Conservation (phyloP, 352 stramenopile species). For the Globisporangium paroecandrum region DNA sequence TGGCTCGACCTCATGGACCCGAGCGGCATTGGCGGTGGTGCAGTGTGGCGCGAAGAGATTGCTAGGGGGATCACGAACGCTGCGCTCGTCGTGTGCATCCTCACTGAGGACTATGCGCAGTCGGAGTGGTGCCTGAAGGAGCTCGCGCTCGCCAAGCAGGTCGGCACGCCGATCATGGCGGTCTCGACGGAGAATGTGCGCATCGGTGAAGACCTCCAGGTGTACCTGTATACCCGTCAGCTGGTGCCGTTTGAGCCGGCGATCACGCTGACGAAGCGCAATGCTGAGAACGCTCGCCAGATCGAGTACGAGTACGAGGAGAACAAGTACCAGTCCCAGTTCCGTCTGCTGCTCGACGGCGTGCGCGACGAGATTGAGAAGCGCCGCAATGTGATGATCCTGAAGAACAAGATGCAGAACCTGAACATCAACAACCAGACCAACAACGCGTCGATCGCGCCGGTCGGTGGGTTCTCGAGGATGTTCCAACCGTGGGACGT, state of each 20-base stretch:
- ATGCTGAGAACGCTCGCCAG: conserved; percentile 50
- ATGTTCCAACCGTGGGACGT: conserved; percentile 65
- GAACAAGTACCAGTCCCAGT: conserved; percentile 62
- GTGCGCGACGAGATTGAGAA: conserved; percentile 85
- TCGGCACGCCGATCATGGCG: conserved; percentile 70
- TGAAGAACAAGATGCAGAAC: conserved; percentile 34
- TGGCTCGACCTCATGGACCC: conserved; percentile 87
- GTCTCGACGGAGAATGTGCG: conserved; percentile 64
- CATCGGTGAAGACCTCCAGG: conserved; percentile 72
- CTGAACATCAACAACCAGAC: conserved; percentile 23
- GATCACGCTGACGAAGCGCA: conserved; percentile 52
- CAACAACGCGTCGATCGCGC: conserved; percentile 24
- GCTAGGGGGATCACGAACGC: conserved; percentile 75
- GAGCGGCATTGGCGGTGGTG: conserved; percentile 76
- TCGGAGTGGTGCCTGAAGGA: conserved; percentile 87
- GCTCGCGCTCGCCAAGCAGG: conserved; percentile 74
- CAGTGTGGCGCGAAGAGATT: conserved; percentile 83
- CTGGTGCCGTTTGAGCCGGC: conserved; percentile 73
- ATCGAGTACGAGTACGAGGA: conserved; percentile 84
- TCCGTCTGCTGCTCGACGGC: conserved; percentile 72
- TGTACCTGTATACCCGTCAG: conserved; percentile 83
- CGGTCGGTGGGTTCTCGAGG: conserved; percentile 39
- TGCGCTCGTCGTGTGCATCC: conserved; percentile 66
- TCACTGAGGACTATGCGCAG: conserved; percentile 75
- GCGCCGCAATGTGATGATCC: conserved; percentile 41